phyloP scores from a whole-genome alignment of 2,329 filamentous ascomycete species.

The Pseudogymnoascus sp. region DNA sequence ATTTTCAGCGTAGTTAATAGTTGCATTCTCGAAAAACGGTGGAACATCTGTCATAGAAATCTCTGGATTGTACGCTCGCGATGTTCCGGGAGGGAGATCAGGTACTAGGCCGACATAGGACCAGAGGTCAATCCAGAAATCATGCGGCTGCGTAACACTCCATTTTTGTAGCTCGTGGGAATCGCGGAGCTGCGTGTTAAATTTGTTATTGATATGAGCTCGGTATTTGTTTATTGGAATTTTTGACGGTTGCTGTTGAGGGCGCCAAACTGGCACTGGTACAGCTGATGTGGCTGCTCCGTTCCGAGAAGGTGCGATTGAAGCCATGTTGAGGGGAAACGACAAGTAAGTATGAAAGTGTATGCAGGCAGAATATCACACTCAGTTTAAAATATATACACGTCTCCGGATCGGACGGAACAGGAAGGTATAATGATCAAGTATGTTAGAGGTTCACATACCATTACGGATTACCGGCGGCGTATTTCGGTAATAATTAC shows the following conservation, averaged over 20 bases:
- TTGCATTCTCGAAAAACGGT: slow-evolving; percentile 10
- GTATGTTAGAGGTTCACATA: not conserved
- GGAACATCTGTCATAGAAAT: slow-evolving; percentile 12
- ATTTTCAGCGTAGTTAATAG: slow-evolving; percentile 13
- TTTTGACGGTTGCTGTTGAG: slow-evolving; percentile 3
- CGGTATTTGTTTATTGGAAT: slow-evolving; percentile 13
- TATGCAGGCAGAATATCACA: not conserved
- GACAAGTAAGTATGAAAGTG: not conserved
- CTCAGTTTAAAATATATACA: not conserved
- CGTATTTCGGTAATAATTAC: not conserved
- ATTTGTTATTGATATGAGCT: slow-evolving; percentile 12
- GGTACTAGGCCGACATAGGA: slow-evolving; percentile 9
- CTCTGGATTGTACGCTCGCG: slow-evolving; percentile 10
- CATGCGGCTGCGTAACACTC: slow-evolving; percentile 10
- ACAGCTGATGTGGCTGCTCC: not conserved
- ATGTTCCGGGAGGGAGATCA: slow-evolving; percentile 2
- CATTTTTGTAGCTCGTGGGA: slow-evolving; percentile 11
- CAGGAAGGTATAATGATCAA: not conserved
- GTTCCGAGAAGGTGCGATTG: not conserved
- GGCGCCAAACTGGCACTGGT: slow-evolving; percentile 10
- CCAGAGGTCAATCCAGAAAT: slow-evolving; percentile 14
- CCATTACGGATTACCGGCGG: not conserved
- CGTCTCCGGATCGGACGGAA: not conserved
- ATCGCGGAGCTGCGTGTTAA: not conserved
- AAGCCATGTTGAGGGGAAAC: not conserved